Evolutionary conservation across 257 asterid genomes (phyloP), one percentile per base, ranked within the genome.

Genomic region (Nicotiana undulata): DNA sequence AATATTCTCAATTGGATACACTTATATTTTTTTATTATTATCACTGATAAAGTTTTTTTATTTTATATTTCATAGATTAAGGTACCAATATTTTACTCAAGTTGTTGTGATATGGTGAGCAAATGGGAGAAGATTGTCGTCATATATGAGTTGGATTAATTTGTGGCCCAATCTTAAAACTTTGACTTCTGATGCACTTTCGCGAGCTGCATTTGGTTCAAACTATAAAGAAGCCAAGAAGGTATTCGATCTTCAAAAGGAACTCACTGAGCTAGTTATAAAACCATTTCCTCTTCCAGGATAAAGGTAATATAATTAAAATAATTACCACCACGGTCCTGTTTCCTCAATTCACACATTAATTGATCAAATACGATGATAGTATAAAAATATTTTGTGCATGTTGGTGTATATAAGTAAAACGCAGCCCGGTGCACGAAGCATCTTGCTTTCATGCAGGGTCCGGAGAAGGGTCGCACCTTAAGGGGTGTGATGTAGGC

Each of bases 131-230:
- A 83, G 40, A 60, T 88, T n/a, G 63, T 61, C 6, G 31, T 78
- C 1, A 61, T 86, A 0, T 37, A n/a, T 13, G 97, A 91, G 49
- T 5, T 91, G 66, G 94, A n/a, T n/a, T n/a, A n/a, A 92, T 18
- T 90, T 92, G 55, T 88, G 87, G 89, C 91, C 94, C 70, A 65
- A 83, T 85, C 84, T 92, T 58, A 85, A 89, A 81, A 82, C 86
- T n/a, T 28, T 91, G 34, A 87, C 97, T 0, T 67, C 92, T 2
- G 91, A 92, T 76, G 95, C 88, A 2, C 88, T 92, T 77, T 90
- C 95, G 0, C 87, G 92, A 15, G 85, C 92, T n/a, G 91, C 95
- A 0, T 91, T 91, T 84, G 95, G 94, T 2, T 88, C 90, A 65
- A 91, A 80, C 85, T 91, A 89, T 60, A 89, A 86, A 82, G 88